Conservation (phyloP, 2,329 filamentous ascomycete genomes). For the Pseudocercospora macadamiae region DNA sequence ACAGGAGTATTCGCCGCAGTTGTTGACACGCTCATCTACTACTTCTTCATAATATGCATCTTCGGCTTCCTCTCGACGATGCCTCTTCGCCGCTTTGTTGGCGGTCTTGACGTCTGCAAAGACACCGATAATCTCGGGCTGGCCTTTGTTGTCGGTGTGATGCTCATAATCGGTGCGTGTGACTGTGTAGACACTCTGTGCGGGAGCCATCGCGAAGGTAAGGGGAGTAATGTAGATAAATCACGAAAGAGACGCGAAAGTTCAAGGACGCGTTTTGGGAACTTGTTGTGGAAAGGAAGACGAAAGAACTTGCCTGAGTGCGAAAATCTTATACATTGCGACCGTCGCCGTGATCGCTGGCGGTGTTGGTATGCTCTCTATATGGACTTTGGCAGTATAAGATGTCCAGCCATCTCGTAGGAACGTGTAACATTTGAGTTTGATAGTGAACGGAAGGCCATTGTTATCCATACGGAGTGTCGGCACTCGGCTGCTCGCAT, state of each 20-base stretch:
- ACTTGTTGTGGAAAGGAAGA: background rate
- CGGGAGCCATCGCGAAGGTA: background rate
- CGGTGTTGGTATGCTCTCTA: background rate
- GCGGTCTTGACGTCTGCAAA: background rate
- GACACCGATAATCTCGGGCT: background rate
- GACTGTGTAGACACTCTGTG: background rate
- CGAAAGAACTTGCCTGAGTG: background rate
- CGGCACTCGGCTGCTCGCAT: background rate
- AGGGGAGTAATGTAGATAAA: background rate
- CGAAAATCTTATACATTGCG: background rate
- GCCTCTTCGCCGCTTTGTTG: background rate
- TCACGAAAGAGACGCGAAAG: background rate
- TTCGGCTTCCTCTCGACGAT: background rate
- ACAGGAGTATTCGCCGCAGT: background rate
- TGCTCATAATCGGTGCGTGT: background rate
- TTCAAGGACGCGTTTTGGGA: background rate
- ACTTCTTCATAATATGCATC: background rate
- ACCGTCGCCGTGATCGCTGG: background rate
- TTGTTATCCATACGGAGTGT: background rate
- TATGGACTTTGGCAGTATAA: background rate
- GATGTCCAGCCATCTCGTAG: background rate
- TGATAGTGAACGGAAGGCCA: background rate
- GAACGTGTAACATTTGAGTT: background rate
- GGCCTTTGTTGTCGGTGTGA: background rate
- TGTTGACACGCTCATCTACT: background rate